These are phyloP conservation scores for Podospora conica DNA, from an alignment of 495 filamentous ascomycete genomes.

Conservation along the genomic window DNA sequence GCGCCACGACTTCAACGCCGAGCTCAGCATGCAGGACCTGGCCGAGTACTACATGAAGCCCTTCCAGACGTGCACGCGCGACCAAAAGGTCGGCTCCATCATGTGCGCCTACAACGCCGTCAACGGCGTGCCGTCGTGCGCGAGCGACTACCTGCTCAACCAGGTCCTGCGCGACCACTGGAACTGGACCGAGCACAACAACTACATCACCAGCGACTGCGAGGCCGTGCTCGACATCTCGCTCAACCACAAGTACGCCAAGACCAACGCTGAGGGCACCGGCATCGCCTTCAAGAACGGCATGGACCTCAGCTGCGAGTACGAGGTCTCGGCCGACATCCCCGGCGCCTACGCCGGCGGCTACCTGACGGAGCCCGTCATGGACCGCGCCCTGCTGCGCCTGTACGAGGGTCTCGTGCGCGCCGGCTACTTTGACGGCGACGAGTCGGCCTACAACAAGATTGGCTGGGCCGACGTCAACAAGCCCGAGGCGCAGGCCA, in stretches of 20 bases:
- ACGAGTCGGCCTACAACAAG: slow-evolving; percentile 4
- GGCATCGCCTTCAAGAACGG: slow-evolving; percentile 20
- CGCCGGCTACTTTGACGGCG: slow-evolving; percentile 32
- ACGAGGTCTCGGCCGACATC: slow-evolving; percentile 14
- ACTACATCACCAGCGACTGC: slow-evolving; percentile 43
- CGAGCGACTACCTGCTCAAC: slow-evolving; percentile 35
- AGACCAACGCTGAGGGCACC: slow-evolving; percentile 20
- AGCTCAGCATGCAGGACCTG: slow-evolving; percentile 37
- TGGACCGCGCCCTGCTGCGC: slow-evolving; percentile 20
- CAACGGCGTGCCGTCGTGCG: slow-evolving; percentile 43
- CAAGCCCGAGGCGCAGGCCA: slow-evolving; percentile 21
- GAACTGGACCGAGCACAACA: slow-evolving; percentile 37
- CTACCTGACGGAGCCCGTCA: slow-evolving; percentile 11
- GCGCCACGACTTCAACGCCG: slow-evolving; percentile 36
- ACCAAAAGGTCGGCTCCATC: slow-evolving; percentile 39
- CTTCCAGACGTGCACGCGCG: slow-evolving; percentile 41
- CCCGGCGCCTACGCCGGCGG: slow-evolving; percentile 17
- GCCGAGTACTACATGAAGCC: slow-evolving; percentile 44
- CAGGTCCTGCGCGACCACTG: slow-evolving; percentile 42
- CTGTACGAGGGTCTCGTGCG: slow-evolving; percentile 43
- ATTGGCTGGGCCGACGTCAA: slow-evolving; percentile 23
- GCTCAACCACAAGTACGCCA: slow-evolving; percentile 20
- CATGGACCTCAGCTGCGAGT: slow-evolving; percentile 19
- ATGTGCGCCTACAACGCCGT: slow-evolving; percentile 48
- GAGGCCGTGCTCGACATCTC: slow-evolving; percentile 28